Percentiles rank a stretch among this genome's conserved stretches.
These are phyloP conservation scores for Ogataea pini DNA, from an alignment of 805 yeast genomes.

Conservation along the genomic window DNA sequence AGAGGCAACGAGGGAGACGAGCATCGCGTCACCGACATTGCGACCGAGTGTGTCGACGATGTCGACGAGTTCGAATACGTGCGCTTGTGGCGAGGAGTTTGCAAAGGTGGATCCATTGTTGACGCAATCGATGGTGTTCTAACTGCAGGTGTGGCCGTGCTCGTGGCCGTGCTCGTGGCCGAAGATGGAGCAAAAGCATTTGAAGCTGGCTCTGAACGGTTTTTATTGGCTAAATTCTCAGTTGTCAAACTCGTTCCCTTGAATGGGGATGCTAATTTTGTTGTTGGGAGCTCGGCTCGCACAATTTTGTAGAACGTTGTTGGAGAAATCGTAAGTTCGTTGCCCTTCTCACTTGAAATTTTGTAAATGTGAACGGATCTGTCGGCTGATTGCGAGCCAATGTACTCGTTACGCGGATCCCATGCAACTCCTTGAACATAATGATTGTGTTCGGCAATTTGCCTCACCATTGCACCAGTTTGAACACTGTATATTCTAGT, in stretches of 20 bases:
- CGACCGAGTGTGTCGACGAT: slow-evolving; percentile 35
- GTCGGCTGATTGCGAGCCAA: slow-evolving; percentile 91
- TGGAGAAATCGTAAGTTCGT: slow-evolving; percentile 38
- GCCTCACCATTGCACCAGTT: slow-evolving; percentile 57
- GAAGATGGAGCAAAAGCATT: too few species aligned
- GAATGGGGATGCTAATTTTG: slow-evolving; percentile 12
- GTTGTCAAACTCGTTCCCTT: slow-evolving; percentile 19
- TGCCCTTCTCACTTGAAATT: slow-evolving; percentile 32
- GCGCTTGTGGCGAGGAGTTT: slow-evolving; percentile 39
- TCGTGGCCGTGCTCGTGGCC: too few species aligned
- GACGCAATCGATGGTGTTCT: slow-evolving; percentile 15
- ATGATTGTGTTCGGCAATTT: slow-evolving; percentile 74
- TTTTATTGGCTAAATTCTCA: slow-evolving; percentile 22
- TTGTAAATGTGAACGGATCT: slow-evolving; percentile 74
- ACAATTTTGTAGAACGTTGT: slow-evolving; percentile 49
- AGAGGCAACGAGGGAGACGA: slow-evolving; percentile 38
- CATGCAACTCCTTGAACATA: slow-evolving; percentile 95
- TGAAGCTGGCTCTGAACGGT: slow-evolving; percentile 9
- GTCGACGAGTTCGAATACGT: slow-evolving; percentile 44
- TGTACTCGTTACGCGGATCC: slow-evolving; percentile 81
- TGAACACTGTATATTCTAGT: slow-evolving; percentile 64
- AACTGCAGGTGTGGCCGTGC: neutral
- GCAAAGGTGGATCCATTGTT: slow-evolving; percentile 35
- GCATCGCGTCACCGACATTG: slow-evolving; percentile 27
- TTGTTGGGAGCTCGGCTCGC: slow-evolving; percentile 58